Base-by-base conservation (phyloP, 805 yeast species). In the Candida gorgasii region DNA sequence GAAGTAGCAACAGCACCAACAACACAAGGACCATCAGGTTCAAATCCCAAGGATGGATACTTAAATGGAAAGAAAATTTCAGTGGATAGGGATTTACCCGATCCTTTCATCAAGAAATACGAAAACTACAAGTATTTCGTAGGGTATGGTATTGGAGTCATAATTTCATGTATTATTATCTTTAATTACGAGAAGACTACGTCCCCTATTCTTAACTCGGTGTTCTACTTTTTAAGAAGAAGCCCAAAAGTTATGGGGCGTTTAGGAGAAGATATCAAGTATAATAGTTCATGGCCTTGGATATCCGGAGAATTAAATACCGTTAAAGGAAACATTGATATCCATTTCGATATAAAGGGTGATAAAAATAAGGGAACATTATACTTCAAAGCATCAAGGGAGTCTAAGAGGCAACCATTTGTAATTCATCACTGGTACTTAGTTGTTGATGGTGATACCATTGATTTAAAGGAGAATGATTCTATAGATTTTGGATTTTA, bases 151-250 rank as follows among this genome's bases (percentile, higher is more conserved):
- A 40, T 68, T 16, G 76, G 74, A 1, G 63, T 69, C 8, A 52
- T 62, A 1, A 50, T 62, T n/a, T 59, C 71, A 17, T 69, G 72
- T 49, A 58, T 53, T 5, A 75, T 86, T 22, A 86, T 92, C 54
- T 84, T 92, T 76, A 90, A 93, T 70, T 90, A 92, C 65, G 99
- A 93, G 61, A 90, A 89, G 61, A 82, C 89, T 14, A 81, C 86
- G 34, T 87, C 96, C 11, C 97, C 98, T 1, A 78, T 92, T 45
- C 85, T 92, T 53, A 78, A 85, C 30, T 90, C 96, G 5, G 85
- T 96, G 3, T 69, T 93, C 61, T 89, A 88, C 62, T 85, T 88
- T 49, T 66, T 92, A 53, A 79, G 99, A 58, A 75, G 97, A 57
- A 84, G 92, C 1, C 72, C 75, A 8, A 48, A 65, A 33, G 89